phyloP scores from a whole-genome alignment of 176 grass and related monocot genomes.

The Raddia distichophylla region DNA sequence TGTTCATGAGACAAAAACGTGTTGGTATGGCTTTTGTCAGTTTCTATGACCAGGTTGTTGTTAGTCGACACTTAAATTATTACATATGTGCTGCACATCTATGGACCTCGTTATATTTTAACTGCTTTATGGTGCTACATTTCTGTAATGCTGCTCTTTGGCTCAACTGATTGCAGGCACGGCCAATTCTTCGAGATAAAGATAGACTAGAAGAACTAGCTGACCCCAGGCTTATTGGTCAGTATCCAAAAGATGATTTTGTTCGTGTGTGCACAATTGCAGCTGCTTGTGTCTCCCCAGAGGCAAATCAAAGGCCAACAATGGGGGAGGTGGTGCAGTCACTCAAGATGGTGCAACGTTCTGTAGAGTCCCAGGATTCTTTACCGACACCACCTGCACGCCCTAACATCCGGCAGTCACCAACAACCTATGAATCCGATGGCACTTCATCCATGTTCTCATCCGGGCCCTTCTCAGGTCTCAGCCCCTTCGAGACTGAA shows the following conservation, averaged over 20 bases:
- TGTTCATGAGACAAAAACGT: neutral
- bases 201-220: conserved; percentile 84
- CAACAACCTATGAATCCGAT: conserved; percentile 83
- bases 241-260: conserved; percentile 93
- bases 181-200: conserved; percentile 88
- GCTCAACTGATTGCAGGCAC: conserved; percentile 51
- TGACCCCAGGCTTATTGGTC: conserved; percentile 67
- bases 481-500: conserved; percentile 88
- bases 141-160: conserved; percentile 17
- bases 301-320: conserved; percentile 92
- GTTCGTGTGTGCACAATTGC: conserved; percentile 91
- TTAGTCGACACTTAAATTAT: neutral
- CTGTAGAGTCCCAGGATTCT: conserved; percentile 68
- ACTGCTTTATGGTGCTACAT: neutral
- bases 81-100: neutral
- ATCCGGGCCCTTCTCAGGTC: conserved; percentile 89
- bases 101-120: neutral
- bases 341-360: conserved; percentile 97
- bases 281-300: conserved; percentile 90
- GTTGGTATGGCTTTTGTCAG: neutral
- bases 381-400: conserved; percentile 57
- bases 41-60: neutral
- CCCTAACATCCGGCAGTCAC: conserved; percentile 53
- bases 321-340: conserved; percentile 99
- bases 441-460: conserved; percentile 98